A percentile compares a stretch with the other conserved stretches of the same genome.
phyloP scores from a whole-genome alignment of 2,329 filamentous ascomycete species.

The Raffaelea deltoideospora region DNA sequence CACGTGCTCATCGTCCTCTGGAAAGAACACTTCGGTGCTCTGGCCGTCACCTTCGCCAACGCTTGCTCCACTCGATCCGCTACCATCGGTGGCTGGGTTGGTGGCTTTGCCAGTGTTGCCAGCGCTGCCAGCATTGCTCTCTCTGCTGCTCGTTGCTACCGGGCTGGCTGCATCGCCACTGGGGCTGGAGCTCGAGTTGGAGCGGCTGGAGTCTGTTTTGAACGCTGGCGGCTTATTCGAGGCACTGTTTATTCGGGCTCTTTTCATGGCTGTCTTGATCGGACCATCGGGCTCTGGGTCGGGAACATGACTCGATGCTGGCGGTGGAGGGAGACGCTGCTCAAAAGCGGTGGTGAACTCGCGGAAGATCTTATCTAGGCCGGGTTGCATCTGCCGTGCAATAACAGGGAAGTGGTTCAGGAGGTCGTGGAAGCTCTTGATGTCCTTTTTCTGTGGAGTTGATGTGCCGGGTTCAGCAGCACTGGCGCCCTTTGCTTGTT shows the following conservation, averaged over 20 bases:
- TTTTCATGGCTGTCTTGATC: conserved; percentile 37
- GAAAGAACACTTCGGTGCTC: conserved; percentile 48
- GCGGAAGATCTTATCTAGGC: conserved; percentile 74
- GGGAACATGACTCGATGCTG: conserved; percentile 42
- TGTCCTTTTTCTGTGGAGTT: conserved; percentile 65
- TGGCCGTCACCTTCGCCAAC: conserved; percentile 8
- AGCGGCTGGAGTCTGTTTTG: background rate
- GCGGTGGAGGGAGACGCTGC: conserved; percentile 65
- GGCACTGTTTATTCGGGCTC: conserved; percentile 35
- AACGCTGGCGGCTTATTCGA: conserved; percentile 10
- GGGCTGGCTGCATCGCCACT: background rate
- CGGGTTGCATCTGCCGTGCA: conserved; percentile 86
- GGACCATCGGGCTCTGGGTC: conserved; percentile 43
- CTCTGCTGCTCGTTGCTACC: too few species aligned
- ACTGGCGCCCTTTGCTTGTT: conserved; percentile 15
- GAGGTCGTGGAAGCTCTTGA: conserved; percentile 80
- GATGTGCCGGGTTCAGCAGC: conserved; percentile 24
- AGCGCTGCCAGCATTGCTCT: too few species aligned
- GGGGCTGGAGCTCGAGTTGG: background rate
- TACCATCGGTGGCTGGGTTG: background rate
- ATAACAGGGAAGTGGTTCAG: conserved; percentile 91
- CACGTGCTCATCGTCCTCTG: conserved; percentile 80
- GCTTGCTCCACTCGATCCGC: background rate
- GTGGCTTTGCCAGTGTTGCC: too few species aligned
- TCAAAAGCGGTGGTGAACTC: conserved; percentile 81